A percentile compares a stretch with the other conserved stretches of the same genome.
Evolutionary conservation across 352 stramenopile species (phyloP).

Genomic region (Plasmopara viticola): DNA sequence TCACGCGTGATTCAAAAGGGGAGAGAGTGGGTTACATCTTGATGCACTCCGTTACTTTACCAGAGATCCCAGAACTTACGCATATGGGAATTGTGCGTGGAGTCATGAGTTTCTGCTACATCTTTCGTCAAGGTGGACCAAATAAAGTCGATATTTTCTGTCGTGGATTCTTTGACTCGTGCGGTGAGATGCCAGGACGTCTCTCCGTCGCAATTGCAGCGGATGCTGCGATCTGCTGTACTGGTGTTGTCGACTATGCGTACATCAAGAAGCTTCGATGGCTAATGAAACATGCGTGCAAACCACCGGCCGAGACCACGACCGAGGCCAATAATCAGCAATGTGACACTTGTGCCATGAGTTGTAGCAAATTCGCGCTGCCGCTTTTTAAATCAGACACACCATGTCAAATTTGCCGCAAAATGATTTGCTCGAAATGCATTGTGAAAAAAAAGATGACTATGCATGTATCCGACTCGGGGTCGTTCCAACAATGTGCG

Average conservation of each 20-base stretch:
- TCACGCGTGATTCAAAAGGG: slow-evolving; percentile 21
- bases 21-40: slow-evolving; percentile 33
- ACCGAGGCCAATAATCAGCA: slow-evolving; percentile 3
- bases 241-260: slow-evolving; percentile 38
- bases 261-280: slow-evolving; percentile 57
- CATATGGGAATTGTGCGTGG: slow-evolving; percentile 41
- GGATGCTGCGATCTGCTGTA: slow-evolving; percentile 34
- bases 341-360: slow-evolving; percentile 24
- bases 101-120: slow-evolving; percentile 43
- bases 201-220: too few relatives aligned
- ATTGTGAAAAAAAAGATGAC: slow-evolving; percentile 51
- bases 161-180: too few relatives aligned
- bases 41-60: slow-evolving; percentile 40
- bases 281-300: slow-evolving; percentile 33
- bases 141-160: slow-evolving; percentile 35
- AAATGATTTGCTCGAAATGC: slow-evolving; percentile 39
- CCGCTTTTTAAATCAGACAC: slow-evolving; percentile 7
- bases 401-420: slow-evolving; percentile 38
- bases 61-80: slow-evolving; percentile 28
- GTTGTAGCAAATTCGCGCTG: slow-evolving; percentile 16
- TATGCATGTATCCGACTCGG: slow-evolving; percentile 32
- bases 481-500: slow-evolving; percentile 24
- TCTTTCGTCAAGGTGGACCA: slow-evolving; percentile 27
- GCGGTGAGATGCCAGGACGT: too few relatives aligned
- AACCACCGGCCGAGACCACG: not conserved